phyloP scores from a whole-genome alignment of 768 basidiomycete genomes.

The Suillus tomentosus region DNA sequence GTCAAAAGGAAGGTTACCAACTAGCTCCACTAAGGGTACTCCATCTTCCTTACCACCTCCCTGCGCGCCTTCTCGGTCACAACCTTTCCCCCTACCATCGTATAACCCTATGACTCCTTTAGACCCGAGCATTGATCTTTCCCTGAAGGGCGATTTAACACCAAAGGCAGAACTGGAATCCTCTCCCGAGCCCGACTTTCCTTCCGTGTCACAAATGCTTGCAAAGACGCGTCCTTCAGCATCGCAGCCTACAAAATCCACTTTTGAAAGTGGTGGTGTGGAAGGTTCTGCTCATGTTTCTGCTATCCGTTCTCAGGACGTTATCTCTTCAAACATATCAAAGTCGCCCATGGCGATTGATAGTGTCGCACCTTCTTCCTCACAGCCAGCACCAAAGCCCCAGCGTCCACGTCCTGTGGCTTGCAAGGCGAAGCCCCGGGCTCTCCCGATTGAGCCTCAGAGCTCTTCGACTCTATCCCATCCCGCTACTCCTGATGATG shows the following conservation, averaged over 20 bases:
- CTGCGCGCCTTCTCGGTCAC: conserved; percentile 23
- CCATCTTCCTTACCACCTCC: conserved; percentile 3
- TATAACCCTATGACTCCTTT: conserved; percentile 5
- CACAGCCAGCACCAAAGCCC: neutral
- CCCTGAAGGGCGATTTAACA: neutral
- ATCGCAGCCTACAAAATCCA: neutral
- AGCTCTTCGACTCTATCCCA: conserved; percentile 3
- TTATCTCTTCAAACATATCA: too few relatives aligned
- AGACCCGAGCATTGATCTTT: conserved; percentile 12
- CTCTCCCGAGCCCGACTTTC: conserved; percentile 11
- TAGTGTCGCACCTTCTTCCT: neutral
- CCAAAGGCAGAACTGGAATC: neutral
- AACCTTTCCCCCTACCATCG: conserved; percentile 15
- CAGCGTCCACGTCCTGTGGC: conserved; percentile 3
- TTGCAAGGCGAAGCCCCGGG: neutral
- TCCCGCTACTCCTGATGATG: neutral
- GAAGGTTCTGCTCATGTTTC: neutral
- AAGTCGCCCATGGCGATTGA: neutral
- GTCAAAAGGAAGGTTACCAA: neutral
- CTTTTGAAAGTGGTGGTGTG: neutral
- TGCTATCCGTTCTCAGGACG: neutral
- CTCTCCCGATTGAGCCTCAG: neutral
- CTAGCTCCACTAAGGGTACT: neutral
- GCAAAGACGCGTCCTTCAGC: neutral
- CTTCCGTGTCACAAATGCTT: conserved; percentile 8